phyloP scores from a whole-genome alignment of 2,329 filamentous ascomycete genomes.

The Hymenoscyphus infarciens region DNA sequence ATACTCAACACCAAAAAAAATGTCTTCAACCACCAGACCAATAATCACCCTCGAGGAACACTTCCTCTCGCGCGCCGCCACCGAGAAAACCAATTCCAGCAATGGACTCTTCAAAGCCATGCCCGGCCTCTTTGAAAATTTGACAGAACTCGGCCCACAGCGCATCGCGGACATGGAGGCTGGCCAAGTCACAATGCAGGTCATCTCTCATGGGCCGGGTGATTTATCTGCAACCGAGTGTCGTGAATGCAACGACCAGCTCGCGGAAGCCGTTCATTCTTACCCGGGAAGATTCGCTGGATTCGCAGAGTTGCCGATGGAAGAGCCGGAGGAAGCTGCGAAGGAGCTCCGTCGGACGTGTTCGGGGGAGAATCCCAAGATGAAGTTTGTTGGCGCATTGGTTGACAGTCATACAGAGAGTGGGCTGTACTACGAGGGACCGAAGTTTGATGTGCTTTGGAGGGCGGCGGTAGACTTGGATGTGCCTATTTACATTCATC shows the following conservation, averaged over 20 bases:
- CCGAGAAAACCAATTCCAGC: neutral
- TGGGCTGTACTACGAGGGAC: slow-evolving; percentile 43
- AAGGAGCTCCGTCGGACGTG: slow-evolving; percentile 37
- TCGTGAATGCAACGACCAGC: slow-evolving; percentile 34
- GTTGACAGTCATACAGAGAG: slow-evolving; percentile 41
- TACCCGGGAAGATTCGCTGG: slow-evolving; percentile 40
- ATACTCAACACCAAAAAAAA: too few relatives aligned
- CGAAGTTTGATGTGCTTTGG: slow-evolving; percentile 38
- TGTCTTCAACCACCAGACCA: slow-evolving; percentile 17
- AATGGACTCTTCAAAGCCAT: slow-evolving; percentile 28
- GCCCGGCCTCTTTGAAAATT: slow-evolving; percentile 26
- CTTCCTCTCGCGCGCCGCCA: slow-evolving; percentile 25
- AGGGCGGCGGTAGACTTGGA: slow-evolving; percentile 38
- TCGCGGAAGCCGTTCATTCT: slow-evolving; percentile 32
- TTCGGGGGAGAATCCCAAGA: slow-evolving; percentile 34
- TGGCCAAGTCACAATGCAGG: slow-evolving; percentile 28
- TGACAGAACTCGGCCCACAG: slow-evolving; percentile 18
- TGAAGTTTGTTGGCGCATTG: slow-evolving; percentile 47
- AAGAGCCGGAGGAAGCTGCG: slow-evolving; percentile 37
- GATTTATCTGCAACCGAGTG: slow-evolving; percentile 18
- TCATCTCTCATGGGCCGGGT: slow-evolving; percentile 34
- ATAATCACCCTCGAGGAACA: slow-evolving; percentile 45
- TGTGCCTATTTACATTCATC: slow-evolving; percentile 44
- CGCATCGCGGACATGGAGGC: slow-evolving; percentile 31
- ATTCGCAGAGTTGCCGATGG: slow-evolving; percentile 43